Evolutionary conservation across 306 rosid genomes (phyloP).

Genomic region (Rosa chinensis): DNA sequence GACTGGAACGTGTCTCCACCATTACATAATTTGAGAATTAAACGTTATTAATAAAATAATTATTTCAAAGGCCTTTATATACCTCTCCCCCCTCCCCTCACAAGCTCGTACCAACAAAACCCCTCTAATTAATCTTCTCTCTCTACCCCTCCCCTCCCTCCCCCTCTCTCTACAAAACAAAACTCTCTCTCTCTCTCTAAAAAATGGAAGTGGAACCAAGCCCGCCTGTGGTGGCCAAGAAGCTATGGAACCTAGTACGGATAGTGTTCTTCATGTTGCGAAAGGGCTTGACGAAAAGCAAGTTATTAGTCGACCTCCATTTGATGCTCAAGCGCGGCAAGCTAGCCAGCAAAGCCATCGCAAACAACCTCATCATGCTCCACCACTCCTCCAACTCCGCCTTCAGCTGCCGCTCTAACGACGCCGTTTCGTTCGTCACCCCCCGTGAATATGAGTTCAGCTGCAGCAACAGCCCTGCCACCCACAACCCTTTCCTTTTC

Average conservation of each 20-base stretch:
- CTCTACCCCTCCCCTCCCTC: conserved; percentile 7
- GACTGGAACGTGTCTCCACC: background rate
- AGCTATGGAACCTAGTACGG: conserved; percentile 59
- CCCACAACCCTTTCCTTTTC: conserved; percentile 32
- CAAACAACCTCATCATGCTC: conserved; percentile 43
- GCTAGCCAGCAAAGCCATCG: conserved; percentile 63
- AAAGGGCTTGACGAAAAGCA: conserved; percentile 71
- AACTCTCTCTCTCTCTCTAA: conserved; percentile 3
- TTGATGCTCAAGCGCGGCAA: conserved; percentile 65
- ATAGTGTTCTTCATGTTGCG: conserved; percentile 57
- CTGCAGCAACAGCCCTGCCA: conserved; percentile 84
- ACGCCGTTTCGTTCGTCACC: conserved; percentile 50
- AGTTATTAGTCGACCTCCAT: conserved; percentile 46
- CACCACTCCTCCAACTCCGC: conserved; percentile 50
- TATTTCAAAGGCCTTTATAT: conserved; percentile 37
- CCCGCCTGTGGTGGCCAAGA: conserved; percentile 53
- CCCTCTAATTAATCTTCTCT: background rate
- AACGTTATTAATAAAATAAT: conserved; percentile 22
- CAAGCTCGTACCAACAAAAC: conserved; percentile 15
- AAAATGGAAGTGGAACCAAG: conserved; percentile 64
- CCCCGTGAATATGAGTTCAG: conserved; percentile 88
- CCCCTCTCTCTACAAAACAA: background rate
- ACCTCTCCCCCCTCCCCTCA: conserved; percentile 19
- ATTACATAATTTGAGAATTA: conserved; percentile 8
- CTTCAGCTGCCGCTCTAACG: conserved; percentile 47